phyloP scores from a whole-genome alignment of 768 basidiomycete genomes.

The Russula vinacea region DNA sequence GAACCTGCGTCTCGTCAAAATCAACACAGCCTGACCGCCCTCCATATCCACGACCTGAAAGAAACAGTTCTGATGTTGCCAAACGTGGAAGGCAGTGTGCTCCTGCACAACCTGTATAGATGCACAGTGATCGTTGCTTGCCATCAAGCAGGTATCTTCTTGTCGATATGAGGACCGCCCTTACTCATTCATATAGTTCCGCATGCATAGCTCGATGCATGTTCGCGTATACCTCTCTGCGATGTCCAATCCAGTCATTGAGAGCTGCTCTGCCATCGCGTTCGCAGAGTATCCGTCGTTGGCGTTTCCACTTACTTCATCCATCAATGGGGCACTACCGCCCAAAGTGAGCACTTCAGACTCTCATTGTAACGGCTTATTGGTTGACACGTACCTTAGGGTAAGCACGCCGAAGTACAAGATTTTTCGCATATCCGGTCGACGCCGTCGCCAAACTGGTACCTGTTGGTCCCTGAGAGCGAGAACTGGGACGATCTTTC shows the following conservation, averaged over 20 bases:
- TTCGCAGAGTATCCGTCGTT: slow-evolving; percentile 61
- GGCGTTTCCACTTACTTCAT: slow-evolving; percentile 28
- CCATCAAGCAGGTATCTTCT: slow-evolving; percentile 61
- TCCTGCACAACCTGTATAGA: slow-evolving; percentile 59
- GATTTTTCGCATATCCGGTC: slow-evolving; percentile 83
- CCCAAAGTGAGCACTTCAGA: slow-evolving; percentile 4
- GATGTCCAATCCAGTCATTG: slow-evolving; percentile 75
- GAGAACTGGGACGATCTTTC: slow-evolving; percentile 21
- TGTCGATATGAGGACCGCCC: background rate
- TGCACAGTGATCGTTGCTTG: slow-evolving; percentile 71
- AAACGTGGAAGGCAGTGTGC: slow-evolving; percentile 61
- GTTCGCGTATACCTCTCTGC: slow-evolving; percentile 67
- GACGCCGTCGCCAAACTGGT: slow-evolving; percentile 79
- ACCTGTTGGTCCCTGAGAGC: background rate
- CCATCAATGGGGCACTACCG: background rate
- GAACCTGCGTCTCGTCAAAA: slow-evolving; percentile 8
- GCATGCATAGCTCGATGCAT: slow-evolving; percentile 72
- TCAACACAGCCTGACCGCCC: slow-evolving; percentile 45
- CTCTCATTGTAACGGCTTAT: background rate
- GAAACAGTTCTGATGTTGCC: slow-evolving; percentile 67
- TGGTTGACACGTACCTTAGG: slow-evolving; percentile 32
- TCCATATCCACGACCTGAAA: slow-evolving; percentile 61
- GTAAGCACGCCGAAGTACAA: slow-evolving; percentile 53
- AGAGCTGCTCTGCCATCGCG: slow-evolving; percentile 59
- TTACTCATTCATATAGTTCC: slow-evolving; percentile 53